These are phyloP conservation scores for Colletotrichum cereale DNA, from an alignment of 2,329 filamentous ascomycete species.

Conservation along the genomic window DNA sequence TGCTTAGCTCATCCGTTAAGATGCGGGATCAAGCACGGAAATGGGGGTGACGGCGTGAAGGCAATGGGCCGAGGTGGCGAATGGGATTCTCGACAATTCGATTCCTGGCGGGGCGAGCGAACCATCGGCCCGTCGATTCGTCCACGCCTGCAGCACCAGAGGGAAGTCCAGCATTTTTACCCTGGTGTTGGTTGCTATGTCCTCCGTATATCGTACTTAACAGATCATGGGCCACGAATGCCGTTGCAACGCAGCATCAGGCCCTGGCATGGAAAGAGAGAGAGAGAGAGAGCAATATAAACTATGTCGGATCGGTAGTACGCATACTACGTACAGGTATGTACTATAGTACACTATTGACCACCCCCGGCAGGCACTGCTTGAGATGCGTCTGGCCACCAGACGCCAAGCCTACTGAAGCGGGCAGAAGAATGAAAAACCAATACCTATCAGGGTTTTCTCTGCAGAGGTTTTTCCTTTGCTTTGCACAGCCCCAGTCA, in stretches of 20 bases:
- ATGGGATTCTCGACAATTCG: slow-evolving; percentile 41
- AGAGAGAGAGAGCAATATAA: not conserved
- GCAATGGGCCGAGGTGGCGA: slow-evolving; percentile 35
- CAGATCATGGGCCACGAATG: slow-evolving; percentile 7
- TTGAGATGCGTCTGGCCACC: not conserved
- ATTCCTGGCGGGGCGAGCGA: slow-evolving; percentile 32
- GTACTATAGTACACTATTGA: slow-evolving; percentile 3
- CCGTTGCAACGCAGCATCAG: slow-evolving; percentile 23
- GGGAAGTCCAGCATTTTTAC: slow-evolving; percentile 26
- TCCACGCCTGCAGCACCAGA: not conserved
- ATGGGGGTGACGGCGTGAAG: not conserved
- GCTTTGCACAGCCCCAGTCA: slow-evolving; percentile 36
- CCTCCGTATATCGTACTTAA: too few relatives aligned
- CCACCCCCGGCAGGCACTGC: not conserved
- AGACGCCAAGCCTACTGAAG: slow-evolving; percentile 30
- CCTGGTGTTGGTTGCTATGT: too few relatives aligned
- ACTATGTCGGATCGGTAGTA: not conserved
- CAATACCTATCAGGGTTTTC: not conserved
- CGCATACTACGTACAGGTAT: too few relatives aligned
- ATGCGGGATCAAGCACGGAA: not conserved
- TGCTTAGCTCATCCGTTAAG: slow-evolving; percentile 19
- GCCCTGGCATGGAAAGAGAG: not conserved
- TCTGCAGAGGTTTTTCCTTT: not conserved
- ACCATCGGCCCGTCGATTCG: slow-evolving; percentile 5
- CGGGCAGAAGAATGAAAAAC: not conserved